Conservation (phyloP, 2,329 filamentous ascomycete species). For the Arthroderma sp. region DNA sequence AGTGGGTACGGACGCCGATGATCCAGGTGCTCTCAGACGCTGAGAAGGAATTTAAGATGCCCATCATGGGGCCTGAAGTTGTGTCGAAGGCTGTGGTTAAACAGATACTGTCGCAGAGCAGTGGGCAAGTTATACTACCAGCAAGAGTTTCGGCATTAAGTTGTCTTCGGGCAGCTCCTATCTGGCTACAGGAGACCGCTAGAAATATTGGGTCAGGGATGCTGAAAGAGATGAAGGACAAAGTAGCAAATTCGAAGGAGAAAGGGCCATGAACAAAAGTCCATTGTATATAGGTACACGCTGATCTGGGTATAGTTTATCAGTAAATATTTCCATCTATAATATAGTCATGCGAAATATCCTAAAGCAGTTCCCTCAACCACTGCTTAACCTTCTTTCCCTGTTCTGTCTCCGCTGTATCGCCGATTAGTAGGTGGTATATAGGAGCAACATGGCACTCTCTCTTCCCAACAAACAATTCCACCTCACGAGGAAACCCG, state of each 20-base stretch:
- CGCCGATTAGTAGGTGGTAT: conserved; percentile 25
- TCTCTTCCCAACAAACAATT: conserved; percentile 23
- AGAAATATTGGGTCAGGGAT: too few relatives aligned
- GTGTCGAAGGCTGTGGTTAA: conserved; percentile 51
- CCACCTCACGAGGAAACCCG: conserved; percentile 20
- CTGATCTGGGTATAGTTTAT: too few relatives aligned
- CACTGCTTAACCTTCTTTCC: conserved; percentile 21
- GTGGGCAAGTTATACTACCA: conserved; percentile 45
- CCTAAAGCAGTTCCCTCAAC: too few relatives aligned
- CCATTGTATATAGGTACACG: too few relatives aligned
- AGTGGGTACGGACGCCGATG: conserved; percentile 48
- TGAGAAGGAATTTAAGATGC: conserved; percentile 38
- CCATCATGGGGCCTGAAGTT: conserved; percentile 45
- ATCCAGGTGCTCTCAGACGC: conserved; percentile 44
- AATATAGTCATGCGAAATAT: too few relatives aligned
- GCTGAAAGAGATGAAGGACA: too few relatives aligned
- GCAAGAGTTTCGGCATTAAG: conserved; percentile 12
- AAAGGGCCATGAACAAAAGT: too few relatives aligned
- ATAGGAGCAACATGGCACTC: conserved; percentile 32
- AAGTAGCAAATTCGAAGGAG: too few relatives aligned
- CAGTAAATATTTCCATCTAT: too few relatives aligned
- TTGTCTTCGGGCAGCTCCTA: too few relatives aligned
- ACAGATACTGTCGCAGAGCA: conserved; percentile 45
- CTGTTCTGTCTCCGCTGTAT: conserved; percentile 20
- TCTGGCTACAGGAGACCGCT: too few relatives aligned